Evolutionary conservation across 371 early-diverging fungal species (phyloP), one percentile per base, ranked within the genome.

Genomic region (Entomophthora muscae): DNA sequence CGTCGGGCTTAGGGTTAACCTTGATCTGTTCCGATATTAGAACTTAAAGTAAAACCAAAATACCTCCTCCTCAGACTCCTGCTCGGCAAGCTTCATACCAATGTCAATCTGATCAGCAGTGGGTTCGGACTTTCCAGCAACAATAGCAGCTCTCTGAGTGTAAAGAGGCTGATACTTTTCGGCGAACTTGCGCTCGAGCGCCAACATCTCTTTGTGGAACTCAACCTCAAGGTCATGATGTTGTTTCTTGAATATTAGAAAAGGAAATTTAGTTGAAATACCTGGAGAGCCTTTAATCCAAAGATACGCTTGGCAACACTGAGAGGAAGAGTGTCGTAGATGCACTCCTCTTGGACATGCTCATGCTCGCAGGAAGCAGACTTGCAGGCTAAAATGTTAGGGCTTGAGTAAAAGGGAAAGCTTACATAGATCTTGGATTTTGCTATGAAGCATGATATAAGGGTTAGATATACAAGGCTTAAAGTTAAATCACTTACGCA

Each of bases 161-260:
- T 90, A 93, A 51, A 94, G 71, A 29, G 94, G 93, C 63, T 81
- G 76, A 70, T 91, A 88, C 65, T 82, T 70, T 52, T 69, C 72
- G 32, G 79, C 78, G 75, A 90, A 95, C 75, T 94, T 92, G 80
- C 91, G 91, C 75, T 95, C 96, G 32, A 95, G 77, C 54, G 79
- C 90, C 52, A 86, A 70, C 62, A 94, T 83, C 74, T 93, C 94
- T 71, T 88, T 80, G 61, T 85, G 85, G 79, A 93, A 90, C 72
- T 88, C 73, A 61, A 76, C 75, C 73, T 91, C 90, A 42, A 95
- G 72, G n/a, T 76, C 84, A 31, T 78, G 69, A 68, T 89, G 89
- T 76, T 92, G 79, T 53, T 81, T 75, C 79, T 80, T 81, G 27
- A 63, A n/a, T 7, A 30, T 53, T 53, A 29, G 28, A 21, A 13